These are phyloP conservation scores for Pinus taeda DNA, from an alignment of 75 land plant genomes.

Conservation along the genomic window DNA sequence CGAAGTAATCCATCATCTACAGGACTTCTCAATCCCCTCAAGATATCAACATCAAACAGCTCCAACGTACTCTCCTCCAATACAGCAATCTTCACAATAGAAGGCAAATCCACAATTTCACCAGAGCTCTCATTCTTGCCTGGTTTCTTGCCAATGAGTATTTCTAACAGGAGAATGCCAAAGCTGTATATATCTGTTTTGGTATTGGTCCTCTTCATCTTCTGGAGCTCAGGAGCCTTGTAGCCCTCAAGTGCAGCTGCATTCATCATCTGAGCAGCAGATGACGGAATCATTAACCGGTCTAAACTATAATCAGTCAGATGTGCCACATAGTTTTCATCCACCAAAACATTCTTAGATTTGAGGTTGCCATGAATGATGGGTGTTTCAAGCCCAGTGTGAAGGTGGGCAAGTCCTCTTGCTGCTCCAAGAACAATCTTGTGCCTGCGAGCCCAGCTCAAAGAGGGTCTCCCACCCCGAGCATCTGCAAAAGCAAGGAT, in stretches of 20 bases:
- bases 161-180: slow-evolving; percentile 20
- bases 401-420: slow-evolving; percentile 28
- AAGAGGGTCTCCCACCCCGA: slow-evolving; percentile 9
- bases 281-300: slow-evolving; percentile 15
- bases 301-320: slow-evolving; percentile 32
- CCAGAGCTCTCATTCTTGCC: background rate
- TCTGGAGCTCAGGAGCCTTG: slow-evolving; percentile 13
- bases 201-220: slow-evolving; percentile 27
- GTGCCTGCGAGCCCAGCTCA: slow-evolving; percentile 30
- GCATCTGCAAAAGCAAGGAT: slow-evolving; percentile 9
- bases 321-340: slow-evolving; percentile 28
- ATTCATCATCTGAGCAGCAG: slow-evolving; percentile 16
- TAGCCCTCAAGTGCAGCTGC: slow-evolving; percentile 27
- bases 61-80: slow-evolving; percentile 31
- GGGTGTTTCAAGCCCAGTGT: slow-evolving; percentile 15
- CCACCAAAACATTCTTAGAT: slow-evolving; percentile 36
- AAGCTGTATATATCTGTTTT: slow-evolving; percentile 28
- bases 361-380: slow-evolving; percentile 36
- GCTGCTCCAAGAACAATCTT: slow-evolving; percentile 36
- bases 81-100: slow-evolving; percentile 27
- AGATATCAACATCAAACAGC: slow-evolving; percentile 26
- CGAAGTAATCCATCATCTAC: slow-evolving; percentile 51
- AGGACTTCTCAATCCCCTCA: slow-evolving; percentile 19
- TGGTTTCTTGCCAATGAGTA: slow-evolving; percentile 19
- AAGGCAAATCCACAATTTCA: slow-evolving; percentile 21